Conservation (phyloP, 768 basidiomycete species). For the Hericium coralloides region DNA sequence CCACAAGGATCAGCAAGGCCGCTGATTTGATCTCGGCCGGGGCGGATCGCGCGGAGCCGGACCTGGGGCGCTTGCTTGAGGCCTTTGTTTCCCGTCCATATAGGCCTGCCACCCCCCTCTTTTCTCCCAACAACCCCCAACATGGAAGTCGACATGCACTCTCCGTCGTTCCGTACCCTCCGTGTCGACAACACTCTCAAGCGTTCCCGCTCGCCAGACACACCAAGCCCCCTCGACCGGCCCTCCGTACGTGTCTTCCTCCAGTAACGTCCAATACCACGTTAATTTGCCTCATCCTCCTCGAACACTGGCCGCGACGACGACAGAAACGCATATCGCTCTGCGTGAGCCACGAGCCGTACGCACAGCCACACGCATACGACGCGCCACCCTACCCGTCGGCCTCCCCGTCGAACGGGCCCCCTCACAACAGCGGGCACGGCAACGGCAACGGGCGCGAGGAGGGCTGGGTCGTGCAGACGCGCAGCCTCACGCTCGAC, state of each 20-base stretch:
- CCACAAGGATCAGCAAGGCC: no score
- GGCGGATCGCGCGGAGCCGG: no score
- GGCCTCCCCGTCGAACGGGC: slow-evolving; percentile 18
- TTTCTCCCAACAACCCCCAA: no score
- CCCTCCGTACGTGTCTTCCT: slow-evolving; percentile 36
- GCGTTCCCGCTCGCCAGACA: slow-evolving; percentile 23
- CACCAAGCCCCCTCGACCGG: slow-evolving; percentile 34
- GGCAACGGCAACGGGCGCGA: slow-evolving; percentile 9
- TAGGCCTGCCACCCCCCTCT: no score
- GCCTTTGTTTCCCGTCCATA: neutral
- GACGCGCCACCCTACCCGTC: slow-evolving; percentile 19
- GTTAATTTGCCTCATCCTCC: neutral
- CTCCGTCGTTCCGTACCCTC: neutral
- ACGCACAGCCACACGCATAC: slow-evolving; percentile 7
- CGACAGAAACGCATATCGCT: slow-evolving; percentile 53
- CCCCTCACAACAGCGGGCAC: no score
- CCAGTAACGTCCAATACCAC: slow-evolving; percentile 1
- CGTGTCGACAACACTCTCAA: neutral
- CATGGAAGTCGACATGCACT: neutral
- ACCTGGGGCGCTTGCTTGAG: neutral
- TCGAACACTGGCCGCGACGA: neutral
- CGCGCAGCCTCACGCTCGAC: slow-evolving; percentile 57
- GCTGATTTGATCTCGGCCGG: no score
- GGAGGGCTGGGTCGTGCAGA: slow-evolving; percentile 73
- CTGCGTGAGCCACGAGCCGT: slow-evolving; percentile 21